These are phyloP conservation scores for Iris pallida DNA, from an alignment of 116 monocot species.

Conservation along the genomic window DNA sequence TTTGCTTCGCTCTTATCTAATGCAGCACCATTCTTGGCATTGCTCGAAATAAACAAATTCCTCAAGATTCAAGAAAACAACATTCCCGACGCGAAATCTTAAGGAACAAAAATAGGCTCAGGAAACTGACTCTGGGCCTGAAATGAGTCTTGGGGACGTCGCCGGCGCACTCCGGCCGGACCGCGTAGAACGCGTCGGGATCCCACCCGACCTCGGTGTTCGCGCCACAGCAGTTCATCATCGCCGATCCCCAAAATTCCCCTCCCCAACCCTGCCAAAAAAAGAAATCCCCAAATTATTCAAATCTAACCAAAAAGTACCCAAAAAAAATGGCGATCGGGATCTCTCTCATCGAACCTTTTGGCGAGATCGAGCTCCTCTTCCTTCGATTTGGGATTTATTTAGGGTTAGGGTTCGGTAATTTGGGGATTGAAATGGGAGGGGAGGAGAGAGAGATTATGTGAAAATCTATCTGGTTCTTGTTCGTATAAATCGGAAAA, in stretches of 20 bases:
- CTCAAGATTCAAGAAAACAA: too few relatives aligned
- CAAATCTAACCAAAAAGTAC: not conserved
- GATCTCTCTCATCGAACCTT: too few relatives aligned
- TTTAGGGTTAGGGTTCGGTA: not conserved
- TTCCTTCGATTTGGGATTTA: not conserved
- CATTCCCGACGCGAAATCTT: too few relatives aligned
- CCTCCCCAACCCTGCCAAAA: not conserved
- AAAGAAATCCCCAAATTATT: not conserved
- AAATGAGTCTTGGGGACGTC: conserved; percentile 55
- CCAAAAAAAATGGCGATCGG: too few relatives aligned
- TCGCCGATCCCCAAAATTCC: not conserved
- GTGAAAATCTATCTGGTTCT: too few relatives aligned
- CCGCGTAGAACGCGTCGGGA: conserved; percentile 35
- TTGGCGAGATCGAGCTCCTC: too few relatives aligned
- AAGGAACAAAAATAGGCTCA: not conserved
- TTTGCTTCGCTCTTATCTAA: too few relatives aligned
- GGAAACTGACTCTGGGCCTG: conserved; percentile 42
- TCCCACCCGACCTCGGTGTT: conserved; percentile 17
- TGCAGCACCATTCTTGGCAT: too few relatives aligned
- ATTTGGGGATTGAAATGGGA: too few relatives aligned
- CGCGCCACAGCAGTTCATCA: conserved; percentile 13
- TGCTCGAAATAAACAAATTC: too few relatives aligned
- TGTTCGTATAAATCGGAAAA: too few relatives aligned
- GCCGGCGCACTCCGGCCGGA: conserved; percentile 42
- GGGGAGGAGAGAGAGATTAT: too few relatives aligned